phyloP scores from a whole-genome alignment of 768 basidiomycete genomes.

The Dioszegia aurantiaca region DNA sequence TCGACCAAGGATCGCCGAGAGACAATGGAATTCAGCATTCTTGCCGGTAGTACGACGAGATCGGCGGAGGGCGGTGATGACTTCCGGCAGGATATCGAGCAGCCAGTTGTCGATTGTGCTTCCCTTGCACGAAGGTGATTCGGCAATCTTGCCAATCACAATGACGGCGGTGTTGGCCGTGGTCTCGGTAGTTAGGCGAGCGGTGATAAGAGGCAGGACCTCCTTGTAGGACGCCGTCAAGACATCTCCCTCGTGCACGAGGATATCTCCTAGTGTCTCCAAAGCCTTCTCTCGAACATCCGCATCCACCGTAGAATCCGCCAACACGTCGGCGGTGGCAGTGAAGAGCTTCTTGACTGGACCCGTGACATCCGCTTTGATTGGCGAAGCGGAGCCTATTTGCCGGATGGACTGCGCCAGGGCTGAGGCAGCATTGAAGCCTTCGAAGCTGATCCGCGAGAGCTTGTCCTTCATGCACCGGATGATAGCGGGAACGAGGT shows the following conservation, averaged over 20 bases:
- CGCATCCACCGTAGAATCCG: slow-evolving; percentile 79
- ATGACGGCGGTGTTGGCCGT: slow-evolving; percentile 58
- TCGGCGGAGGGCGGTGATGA: slow-evolving; percentile 68
- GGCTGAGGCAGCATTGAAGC: slow-evolving; percentile 81
- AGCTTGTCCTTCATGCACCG: slow-evolving; percentile 75
- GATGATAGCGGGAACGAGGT: slow-evolving; percentile 71
- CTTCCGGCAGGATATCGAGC: slow-evolving; percentile 72
- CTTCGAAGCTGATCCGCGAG: slow-evolving; percentile 81
- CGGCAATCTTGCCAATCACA: slow-evolving; percentile 80
- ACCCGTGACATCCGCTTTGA: slow-evolving; percentile 29
- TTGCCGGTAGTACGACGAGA: slow-evolving; percentile 77
- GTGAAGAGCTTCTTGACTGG: slow-evolving; percentile 66
- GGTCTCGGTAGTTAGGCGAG: slow-evolving; percentile 51
- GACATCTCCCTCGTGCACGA: slow-evolving; percentile 78
- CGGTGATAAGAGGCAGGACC: slow-evolving; percentile 44
- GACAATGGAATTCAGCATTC: slow-evolving; percentile 71
- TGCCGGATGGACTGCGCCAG: slow-evolving; percentile 68
- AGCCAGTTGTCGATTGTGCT: slow-evolving; percentile 62
- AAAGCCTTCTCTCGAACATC: slow-evolving; percentile 83
- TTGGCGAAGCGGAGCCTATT: slow-evolving; percentile 29
- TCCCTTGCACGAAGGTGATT: slow-evolving; percentile 42
- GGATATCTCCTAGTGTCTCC: slow-evolving; percentile 76
- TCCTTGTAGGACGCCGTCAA: slow-evolving; percentile 55
- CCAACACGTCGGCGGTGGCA: slow-evolving; percentile 68
- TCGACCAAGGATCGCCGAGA: slow-evolving; percentile 57